These are phyloP conservation scores for Aspergillus wentii DNA, from an alignment of 495 filamentous ascomycete species.

Conservation along the genomic window DNA sequence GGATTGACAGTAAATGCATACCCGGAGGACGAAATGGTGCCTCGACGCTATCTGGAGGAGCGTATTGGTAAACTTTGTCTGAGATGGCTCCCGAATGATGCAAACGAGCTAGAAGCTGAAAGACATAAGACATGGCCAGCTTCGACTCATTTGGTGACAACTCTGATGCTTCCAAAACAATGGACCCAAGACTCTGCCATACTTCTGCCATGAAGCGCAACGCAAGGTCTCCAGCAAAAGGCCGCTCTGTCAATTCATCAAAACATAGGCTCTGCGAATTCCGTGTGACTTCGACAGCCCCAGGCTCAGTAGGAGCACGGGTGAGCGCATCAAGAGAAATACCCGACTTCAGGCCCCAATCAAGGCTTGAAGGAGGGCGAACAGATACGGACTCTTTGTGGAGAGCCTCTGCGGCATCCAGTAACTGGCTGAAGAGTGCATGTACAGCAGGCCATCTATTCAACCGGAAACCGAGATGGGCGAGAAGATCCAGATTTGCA, in stretches of 20 bases:
- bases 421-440: conserved; percentile 30
- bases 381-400: conserved; percentile 6
- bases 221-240: conserved; percentile 17
- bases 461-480: conserved; percentile 37
- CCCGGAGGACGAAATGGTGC: conserved; percentile 50
- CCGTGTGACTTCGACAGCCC: neutral
- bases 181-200: conserved; percentile 41
- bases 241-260: conserved; percentile 20
- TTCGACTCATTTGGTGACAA: conserved; percentile 29
- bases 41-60: conserved; percentile 23
- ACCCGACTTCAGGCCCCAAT: conserved; percentile 16
- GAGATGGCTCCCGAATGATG: conserved; percentile 55
- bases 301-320: conserved; percentile 1
- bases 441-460: conserved; percentile 41
- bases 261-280: conserved; percentile 7
- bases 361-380: conserved; percentile 15
- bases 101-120: conserved; percentile 54
- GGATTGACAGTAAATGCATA: conserved; percentile 49
- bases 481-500: conserved; percentile 29
- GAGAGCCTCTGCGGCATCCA: conserved; percentile 27
- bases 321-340: conserved; percentile 31
- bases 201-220: conserved; percentile 26
- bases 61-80: conserved; percentile 52
- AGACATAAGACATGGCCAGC: conserved; percentile 51
- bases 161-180: conserved; percentile 50